Evolutionary conservation across 495 filamentous ascomycete species (phyloP).

Genomic region (Penicillium bovifimosum): DNA sequence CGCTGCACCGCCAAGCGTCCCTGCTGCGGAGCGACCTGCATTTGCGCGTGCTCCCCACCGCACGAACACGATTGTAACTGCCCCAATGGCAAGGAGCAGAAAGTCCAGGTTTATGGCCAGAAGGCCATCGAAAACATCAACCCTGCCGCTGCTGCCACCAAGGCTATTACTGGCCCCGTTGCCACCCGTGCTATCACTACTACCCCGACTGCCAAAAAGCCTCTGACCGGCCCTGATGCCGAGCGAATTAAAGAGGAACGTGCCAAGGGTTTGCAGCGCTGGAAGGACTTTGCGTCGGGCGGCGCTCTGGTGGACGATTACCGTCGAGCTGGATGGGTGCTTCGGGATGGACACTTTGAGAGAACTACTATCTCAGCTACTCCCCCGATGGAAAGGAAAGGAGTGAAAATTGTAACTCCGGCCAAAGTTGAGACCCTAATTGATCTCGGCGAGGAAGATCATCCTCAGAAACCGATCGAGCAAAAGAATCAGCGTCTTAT

Average conservation of each 20-base stretch:
- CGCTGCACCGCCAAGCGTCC: conserved; percentile 1
- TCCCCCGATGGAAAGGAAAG: too few species aligned
- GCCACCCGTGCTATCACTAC: too few species aligned
- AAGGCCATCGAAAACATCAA: not conserved
- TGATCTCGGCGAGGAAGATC: not conserved
- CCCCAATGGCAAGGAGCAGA: not conserved
- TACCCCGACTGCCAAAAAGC: not conserved
- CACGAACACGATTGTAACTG: conserved; percentile 13
- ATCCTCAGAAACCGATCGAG: not conserved
- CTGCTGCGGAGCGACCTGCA: conserved; percentile 5
- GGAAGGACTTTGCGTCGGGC: conserved; percentile 4
- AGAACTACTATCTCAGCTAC: not conserved
- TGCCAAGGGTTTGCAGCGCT: not conserved
- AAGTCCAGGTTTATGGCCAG: not conserved
- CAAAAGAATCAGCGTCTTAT: not conserved
- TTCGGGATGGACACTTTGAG: not conserved
- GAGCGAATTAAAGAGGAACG: not conserved
- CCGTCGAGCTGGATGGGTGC: not conserved
- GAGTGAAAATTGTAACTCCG: not conserved
- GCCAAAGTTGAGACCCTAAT: not conserved
- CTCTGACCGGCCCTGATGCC: not conserved
- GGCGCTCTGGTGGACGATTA: conserved; percentile 5
- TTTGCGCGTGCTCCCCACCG: not conserved
- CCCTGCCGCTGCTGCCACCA: not conserved
- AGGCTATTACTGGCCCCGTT: not conserved